Conservation (phyloP, 1,284 basidiomycete species). For the Leccinum subrobustum region DNA sequence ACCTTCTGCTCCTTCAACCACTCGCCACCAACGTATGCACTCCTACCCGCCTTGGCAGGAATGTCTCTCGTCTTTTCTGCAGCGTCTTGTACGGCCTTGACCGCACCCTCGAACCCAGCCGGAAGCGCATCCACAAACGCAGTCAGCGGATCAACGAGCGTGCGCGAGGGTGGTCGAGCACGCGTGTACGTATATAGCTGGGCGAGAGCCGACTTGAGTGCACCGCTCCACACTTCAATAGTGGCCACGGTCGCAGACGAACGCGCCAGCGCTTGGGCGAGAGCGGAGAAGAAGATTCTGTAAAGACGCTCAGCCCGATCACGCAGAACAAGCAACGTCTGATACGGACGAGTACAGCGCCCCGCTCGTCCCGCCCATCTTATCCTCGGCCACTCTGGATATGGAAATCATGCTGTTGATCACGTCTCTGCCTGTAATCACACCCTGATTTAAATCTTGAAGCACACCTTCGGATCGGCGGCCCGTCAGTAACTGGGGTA, state of each 20-base stretch:
- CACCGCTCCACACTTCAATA: constrained; percentile 60
- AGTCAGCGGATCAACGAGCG: constrained; percentile 88
- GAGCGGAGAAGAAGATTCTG: constrained; percentile 85
- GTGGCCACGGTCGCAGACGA: constrained; percentile 40
- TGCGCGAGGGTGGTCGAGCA: constrained; percentile 87
- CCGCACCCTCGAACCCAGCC: constrained; percentile 51
- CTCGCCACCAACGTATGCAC: constrained; percentile 83
- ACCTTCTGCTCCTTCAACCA: constrained; percentile 68
- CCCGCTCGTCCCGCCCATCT: constrained; percentile 92
- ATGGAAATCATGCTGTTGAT: constrained; percentile 64
- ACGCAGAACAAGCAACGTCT: not conserved
- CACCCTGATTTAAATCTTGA: constrained; percentile 26
- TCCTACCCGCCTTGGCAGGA: constrained; percentile 86
- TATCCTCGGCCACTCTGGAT: constrained; percentile 75
- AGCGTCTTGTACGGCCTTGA: constrained; percentile 63
- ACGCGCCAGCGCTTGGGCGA: constrained; percentile 73
- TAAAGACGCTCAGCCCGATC: not conserved
- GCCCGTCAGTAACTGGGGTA: not conserved
- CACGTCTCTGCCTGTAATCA: constrained; percentile 51
- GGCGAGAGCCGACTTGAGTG: constrained; percentile 60
- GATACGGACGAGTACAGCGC: constrained; percentile 81
- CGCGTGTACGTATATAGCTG: constrained; percentile 86
- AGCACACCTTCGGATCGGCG: constrained; percentile 43
- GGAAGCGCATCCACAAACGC: constrained; percentile 63
- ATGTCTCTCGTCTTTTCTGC: constrained; percentile 74